Percentiles rank a stretch among this genome's conserved stretches.
These are phyloP conservation scores for Cylindrotheca fusiformis DNA, from an alignment of 108 stramenopile species.

Conservation along the genomic window DNA sequence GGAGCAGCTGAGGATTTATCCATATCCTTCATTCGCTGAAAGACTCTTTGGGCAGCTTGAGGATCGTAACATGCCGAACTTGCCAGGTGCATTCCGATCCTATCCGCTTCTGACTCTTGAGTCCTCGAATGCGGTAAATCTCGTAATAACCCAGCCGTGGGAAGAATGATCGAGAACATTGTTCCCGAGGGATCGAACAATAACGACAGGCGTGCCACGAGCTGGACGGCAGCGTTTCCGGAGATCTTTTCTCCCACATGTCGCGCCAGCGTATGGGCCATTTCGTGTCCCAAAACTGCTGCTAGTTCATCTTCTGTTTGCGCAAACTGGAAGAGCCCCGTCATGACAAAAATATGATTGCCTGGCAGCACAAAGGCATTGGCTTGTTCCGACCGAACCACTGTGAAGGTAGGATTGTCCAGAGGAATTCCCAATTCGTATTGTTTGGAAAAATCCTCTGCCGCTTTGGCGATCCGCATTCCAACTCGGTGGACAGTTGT, in stretches of 20 bases:
- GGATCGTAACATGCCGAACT: constrained; percentile 85
- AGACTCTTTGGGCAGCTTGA: constrained; percentile 62
- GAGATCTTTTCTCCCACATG: constrained; percentile 80
- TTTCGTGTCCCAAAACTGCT: constrained; percentile 61
- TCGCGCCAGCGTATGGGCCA: constrained; percentile 80
- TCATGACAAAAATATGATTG: constrained; percentile 82
- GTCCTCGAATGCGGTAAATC: constrained; percentile 72
- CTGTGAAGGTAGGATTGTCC: constrained; percentile 49
- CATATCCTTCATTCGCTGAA: constrained; percentile 42
- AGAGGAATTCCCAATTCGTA: constrained; percentile 12
- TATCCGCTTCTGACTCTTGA: constrained; percentile 80
- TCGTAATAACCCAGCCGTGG: constrained; percentile 51
- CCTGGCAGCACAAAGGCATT: constrained; percentile 86
- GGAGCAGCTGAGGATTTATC: constrained; percentile 23
- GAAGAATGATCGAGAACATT: constrained; percentile 50
- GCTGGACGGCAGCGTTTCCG: constrained; percentile 39
- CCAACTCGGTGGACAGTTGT: constrained; percentile 72
- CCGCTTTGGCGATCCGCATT: constrained; percentile 63
- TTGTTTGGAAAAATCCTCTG: constrained; percentile 22
- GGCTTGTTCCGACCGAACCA: constrained; percentile 66
- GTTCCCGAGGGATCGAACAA: constrained; percentile 77
- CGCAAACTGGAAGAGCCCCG: constrained; percentile 70
- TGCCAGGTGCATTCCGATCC: constrained; percentile 73
- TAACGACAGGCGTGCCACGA: constrained; percentile 46
- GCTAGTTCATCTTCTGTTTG: constrained; percentile 84